Percentiles rank a stretch among this genome's conserved stretches.
These are phyloP conservation scores for Pseudogymnoascus sp. DNA, from an alignment of 2,329 filamentous ascomycete genomes.

Conservation along the genomic window DNA sequence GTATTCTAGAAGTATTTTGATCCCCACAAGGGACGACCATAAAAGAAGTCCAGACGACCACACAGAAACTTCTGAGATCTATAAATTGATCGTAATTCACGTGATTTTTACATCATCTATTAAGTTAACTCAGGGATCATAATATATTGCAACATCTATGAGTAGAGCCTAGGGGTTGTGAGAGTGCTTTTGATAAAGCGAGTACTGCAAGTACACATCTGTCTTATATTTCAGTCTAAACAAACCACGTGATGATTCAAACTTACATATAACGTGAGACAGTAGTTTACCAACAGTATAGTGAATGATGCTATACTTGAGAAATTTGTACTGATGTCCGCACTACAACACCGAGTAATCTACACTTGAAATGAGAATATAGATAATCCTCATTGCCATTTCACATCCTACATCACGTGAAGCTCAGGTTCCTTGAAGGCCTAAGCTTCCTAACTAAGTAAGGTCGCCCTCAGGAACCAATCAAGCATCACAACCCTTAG, in stretches of 20 bases:
- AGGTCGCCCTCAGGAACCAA: not conserved
- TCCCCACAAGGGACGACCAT: not conserved
- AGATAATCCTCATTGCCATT: not conserved
- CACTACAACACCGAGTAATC: no score
- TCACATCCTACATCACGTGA: not conserved
- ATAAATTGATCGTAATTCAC: not conserved
- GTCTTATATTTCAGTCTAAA: not conserved
- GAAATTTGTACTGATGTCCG: no score
- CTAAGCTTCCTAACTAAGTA: not conserved
- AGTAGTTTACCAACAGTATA: not conserved
- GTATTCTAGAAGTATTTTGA: not conserved
- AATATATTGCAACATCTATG: no score
- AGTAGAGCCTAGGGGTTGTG: no score
- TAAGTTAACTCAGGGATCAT: no score
- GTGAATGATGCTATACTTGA: not conserved
- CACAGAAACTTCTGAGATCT: not conserved
- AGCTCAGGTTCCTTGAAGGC: no score
- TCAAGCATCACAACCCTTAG: not conserved
- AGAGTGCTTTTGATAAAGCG: no score
- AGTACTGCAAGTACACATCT: not conserved
- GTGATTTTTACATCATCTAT: not conserved
- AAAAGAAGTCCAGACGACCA: not conserved
- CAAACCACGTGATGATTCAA: not conserved
- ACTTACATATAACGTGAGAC: not conserved
- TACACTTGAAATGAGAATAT: no score